Percentiles rank a stretch among this genome's conserved stretches.
Evolutionary conservation across 2,329 filamentous ascomycete species (phyloP).

Genomic region (Sclerotinia minor): DNA sequence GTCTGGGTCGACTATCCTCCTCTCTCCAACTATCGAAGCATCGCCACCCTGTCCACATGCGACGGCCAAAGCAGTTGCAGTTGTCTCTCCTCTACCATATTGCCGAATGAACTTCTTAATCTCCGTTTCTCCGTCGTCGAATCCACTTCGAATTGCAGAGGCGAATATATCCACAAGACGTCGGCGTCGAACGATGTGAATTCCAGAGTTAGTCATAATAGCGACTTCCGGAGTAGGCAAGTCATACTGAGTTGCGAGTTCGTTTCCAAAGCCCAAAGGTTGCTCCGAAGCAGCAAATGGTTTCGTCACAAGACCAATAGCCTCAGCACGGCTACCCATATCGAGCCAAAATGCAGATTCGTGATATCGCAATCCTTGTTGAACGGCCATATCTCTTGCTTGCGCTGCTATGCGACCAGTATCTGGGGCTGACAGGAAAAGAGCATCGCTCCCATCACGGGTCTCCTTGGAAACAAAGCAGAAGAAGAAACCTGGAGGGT

Average conservation of each 20-base stretch:
- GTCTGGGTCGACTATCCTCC: conserved; percentile 74
- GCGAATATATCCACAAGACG: conserved; percentile 92
- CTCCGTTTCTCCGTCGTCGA: conserved; percentile 79
- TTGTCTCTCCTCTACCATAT: conserved; percentile 86
- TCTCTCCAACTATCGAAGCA: conserved; percentile 61
- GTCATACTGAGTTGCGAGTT: conserved; percentile 95
- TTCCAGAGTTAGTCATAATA: conserved; percentile 84
- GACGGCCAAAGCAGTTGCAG: conserved; percentile 88
- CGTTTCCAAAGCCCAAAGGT: conserved; percentile 85
- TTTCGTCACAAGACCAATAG: conserved; percentile 73
- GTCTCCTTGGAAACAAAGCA: conserved; percentile 71
- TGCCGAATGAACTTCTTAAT: conserved; percentile 79
- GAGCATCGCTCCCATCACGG: conserved; percentile 58
- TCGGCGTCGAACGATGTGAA: conserved; percentile 81
- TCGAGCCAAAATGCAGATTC: conserved; percentile 82
- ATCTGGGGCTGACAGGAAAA: conserved; percentile 88
- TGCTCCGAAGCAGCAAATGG: conserved; percentile 68
- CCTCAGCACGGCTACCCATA: conserved; percentile 72
- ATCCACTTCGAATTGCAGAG: conserved; percentile 70
- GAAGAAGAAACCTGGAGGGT: conserved; percentile 87
- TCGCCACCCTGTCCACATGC: conserved; percentile 92
- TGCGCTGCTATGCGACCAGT: conserved; percentile 74
- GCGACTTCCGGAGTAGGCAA: conserved; percentile 79
- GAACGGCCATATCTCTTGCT: conserved; percentile 44
- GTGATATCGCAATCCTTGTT: conserved; percentile 52